These are phyloP conservation scores for Phytophthora pluvialis DNA, from an alignment of 352 stramenopile species.

Conservation along the genomic window DNA sequence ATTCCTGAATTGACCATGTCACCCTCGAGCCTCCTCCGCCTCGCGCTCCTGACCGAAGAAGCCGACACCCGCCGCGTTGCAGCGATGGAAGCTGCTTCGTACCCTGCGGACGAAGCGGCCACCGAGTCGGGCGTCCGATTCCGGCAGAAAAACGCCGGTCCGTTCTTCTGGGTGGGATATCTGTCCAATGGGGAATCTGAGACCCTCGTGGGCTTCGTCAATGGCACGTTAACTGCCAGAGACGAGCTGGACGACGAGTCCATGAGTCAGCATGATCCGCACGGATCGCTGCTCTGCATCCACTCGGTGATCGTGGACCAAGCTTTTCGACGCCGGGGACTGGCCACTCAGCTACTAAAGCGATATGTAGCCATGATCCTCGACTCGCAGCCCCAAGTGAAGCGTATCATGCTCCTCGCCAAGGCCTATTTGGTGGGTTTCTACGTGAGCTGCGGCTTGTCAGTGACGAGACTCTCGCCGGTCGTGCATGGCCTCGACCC, in stretches of 20 bases:
- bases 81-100: slow-evolving; percentile 66
- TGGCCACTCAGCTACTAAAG: slow-evolving; percentile 83
- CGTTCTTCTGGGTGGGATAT: slow-evolving; percentile 66
- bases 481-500: slow-evolving; percentile 85
- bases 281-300: slow-evolving; percentile 84
- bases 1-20: slow-evolving; percentile 20
- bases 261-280: slow-evolving; percentile 82
- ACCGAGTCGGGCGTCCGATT: slow-evolving; percentile 82
- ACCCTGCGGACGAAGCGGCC: slow-evolving; percentile 89
- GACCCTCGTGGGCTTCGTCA: slow-evolving; percentile 90
- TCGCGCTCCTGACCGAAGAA: slow-evolving; percentile 25
- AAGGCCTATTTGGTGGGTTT: slow-evolving; percentile 88
- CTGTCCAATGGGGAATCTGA: slow-evolving; percentile 27
- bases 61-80: slow-evolving; percentile 50
- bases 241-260: slow-evolving; percentile 67
- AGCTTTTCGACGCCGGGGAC: slow-evolving; percentile 68
- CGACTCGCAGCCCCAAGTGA: slow-evolving; percentile 53
- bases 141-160: slow-evolving; percentile 79
- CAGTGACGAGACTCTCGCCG: slow-evolving; percentile 60
- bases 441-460: slow-evolving; percentile 87
- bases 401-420: slow-evolving; percentile 79
- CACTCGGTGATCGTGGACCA: slow-evolving; percentile 86
- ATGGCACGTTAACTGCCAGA: slow-evolving; percentile 71
- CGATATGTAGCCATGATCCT: slow-evolving; percentile 72
- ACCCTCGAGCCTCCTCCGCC: slow-evolving; percentile 17